Evolutionary conservation across 2,329 filamentous ascomycete species (phyloP).

Genomic region (Dendryphion nanum): DNA sequence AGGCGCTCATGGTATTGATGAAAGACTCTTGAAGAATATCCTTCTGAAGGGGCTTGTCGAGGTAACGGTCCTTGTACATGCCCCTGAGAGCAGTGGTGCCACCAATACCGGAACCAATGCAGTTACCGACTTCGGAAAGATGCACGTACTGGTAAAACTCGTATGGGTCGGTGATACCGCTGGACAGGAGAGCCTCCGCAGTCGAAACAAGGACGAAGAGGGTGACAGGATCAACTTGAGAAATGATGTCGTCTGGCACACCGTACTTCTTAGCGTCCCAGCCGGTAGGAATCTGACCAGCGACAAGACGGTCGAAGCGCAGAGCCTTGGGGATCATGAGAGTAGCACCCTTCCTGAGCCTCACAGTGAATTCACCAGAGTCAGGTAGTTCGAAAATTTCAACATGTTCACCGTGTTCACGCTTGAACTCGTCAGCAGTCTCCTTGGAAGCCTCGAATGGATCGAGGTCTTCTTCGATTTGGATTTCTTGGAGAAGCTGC

Average conservation of each 20-base stretch:
- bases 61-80: slow-evolving; percentile 97
- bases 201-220: slow-evolving; percentile 93
- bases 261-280: slow-evolving; percentile 97
- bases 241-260: slow-evolving; percentile 95
- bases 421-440: slow-evolving; percentile 94
- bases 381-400: slow-evolving; percentile 95
- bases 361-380: slow-evolving; percentile 90
- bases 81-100: slow-evolving; percentile 87
- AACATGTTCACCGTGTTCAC: slow-evolving; percentile 95
- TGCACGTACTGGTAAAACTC: slow-evolving; percentile 99
- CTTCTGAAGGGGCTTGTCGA: slow-evolving; percentile 97
- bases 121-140: slow-evolving; percentile 96
- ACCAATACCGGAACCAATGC: slow-evolving; percentile 97
- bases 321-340: slow-evolving; percentile 96
- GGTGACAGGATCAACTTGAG: slow-evolving; percentile 94
- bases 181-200: slow-evolving; percentile 83
- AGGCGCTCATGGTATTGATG: slow-evolving; percentile 99
- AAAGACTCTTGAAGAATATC: slow-evolving; percentile 99
- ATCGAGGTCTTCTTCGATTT: slow-evolving; percentile 94
- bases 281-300: slow-evolving; percentile 92
- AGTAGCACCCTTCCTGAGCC: slow-evolving; percentile 91
- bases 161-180: slow-evolving; percentile 97
- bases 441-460: slow-evolving; percentile 97
- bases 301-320: slow-evolving; percentile 94
- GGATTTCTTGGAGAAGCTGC: slow-evolving; percentile 95